These are phyloP conservation scores for Abrus pulchellus DNA, from an alignment of 306 rosid species.

Conservation along the genomic window DNA sequence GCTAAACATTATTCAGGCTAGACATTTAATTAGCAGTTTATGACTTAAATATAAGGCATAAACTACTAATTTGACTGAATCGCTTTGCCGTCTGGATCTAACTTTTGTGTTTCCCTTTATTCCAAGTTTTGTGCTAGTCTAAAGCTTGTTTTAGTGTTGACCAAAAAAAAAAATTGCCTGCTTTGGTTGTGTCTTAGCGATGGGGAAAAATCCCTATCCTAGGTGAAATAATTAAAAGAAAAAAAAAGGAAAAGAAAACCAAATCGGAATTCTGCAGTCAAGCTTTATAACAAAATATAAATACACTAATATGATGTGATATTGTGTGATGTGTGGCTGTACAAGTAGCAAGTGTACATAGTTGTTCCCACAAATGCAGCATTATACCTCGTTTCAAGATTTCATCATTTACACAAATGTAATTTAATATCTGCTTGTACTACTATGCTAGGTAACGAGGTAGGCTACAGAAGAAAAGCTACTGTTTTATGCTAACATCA, in stretches of 20 bases:
- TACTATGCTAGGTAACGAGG: constrained; percentile 12
- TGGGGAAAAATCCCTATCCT: constrained; percentile 13
- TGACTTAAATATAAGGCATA: neutral
- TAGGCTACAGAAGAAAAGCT: constrained; percentile 31
- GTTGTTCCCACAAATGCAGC: constrained; percentile 12
- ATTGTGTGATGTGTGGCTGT: neutral
- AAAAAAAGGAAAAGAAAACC: neutral
- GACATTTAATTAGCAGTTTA: too few species aligned
- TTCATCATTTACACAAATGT: constrained; percentile 29
- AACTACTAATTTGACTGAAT: neutral
- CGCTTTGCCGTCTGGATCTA: neutral
- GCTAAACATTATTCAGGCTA: too few species aligned
- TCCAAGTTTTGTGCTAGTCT: neutral
- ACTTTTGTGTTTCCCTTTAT: neutral
- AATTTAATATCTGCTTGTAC: constrained; percentile 10
- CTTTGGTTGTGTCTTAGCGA: neutral
- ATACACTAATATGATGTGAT: neutral
- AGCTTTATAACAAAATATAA: constrained; percentile 6
- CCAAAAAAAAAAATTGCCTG: neutral
- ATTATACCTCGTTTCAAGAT: constrained; percentile 6
- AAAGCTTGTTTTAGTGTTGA: neutral
- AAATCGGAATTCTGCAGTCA: constrained; percentile 2
- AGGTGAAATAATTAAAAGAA: neutral
- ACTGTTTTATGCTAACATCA: constrained; percentile 36
- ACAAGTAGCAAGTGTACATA: neutral